Evolutionary conservation across 2,329 filamentous ascomycete species (phyloP).

Genomic region (Neoarthrinium moseri): DNA sequence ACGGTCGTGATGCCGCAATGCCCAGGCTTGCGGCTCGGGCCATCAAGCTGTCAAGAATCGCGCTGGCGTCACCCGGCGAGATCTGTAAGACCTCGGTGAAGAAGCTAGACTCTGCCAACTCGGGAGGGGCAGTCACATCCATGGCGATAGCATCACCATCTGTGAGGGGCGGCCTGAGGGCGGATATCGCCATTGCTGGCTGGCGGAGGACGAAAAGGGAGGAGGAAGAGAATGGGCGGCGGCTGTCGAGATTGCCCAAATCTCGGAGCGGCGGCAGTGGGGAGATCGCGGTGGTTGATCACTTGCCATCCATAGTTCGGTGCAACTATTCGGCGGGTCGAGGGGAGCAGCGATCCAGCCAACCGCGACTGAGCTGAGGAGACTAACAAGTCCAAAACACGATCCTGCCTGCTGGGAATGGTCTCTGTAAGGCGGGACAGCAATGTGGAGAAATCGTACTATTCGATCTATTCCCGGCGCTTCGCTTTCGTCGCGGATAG

Average conservation of each 20-base stretch:
- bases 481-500: too few relatives aligned
- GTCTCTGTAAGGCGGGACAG: too few relatives aligned
- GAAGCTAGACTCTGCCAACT: constrained; percentile 27
- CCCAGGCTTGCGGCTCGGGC: constrained; percentile 33
- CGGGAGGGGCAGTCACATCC: constrained; percentile 18
- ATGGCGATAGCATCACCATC: neutral
- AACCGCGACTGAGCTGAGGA: too few relatives aligned
- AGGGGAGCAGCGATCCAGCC: too few relatives aligned
- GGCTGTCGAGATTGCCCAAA: constrained; percentile 3
- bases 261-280: constrained; percentile 1
- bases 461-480: too few relatives aligned
- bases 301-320: constrained; percentile 4
- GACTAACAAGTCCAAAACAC: too few relatives aligned
- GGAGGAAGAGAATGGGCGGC: neutral
- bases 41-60: constrained; percentile 28
- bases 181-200: constrained; percentile 4
- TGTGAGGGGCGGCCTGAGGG: constrained; percentile 1
- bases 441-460: too few relatives aligned
- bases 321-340: neutral
- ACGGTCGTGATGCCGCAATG: constrained; percentile 28
- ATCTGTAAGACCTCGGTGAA: constrained; percentile 24
- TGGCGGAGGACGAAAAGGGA: neutral
- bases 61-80: constrained; percentile 17
- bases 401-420: too few relatives aligned
- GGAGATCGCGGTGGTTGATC: constrained; percentile 2